These are phyloP conservation scores for Bonia amplexicaulis DNA, from an alignment of 176 grass and related monocot species.

Conservation along the genomic window DNA sequence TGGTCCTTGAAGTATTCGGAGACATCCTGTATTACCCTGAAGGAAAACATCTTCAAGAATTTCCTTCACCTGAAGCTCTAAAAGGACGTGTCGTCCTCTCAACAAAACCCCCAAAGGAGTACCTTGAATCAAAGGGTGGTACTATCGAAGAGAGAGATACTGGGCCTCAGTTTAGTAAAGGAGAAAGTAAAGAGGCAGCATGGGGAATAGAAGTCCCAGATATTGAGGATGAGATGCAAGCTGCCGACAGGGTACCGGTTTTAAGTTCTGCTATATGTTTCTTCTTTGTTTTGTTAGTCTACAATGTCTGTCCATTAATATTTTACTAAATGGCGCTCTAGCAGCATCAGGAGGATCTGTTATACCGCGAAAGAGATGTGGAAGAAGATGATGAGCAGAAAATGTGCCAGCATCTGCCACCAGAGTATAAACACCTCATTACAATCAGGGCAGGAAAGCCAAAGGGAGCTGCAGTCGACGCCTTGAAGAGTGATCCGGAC, in stretches of 20 bases:
- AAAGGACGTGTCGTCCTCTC: slow-evolving; percentile 75
- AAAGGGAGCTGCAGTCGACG: slow-evolving; percentile 60
- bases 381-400: slow-evolving; percentile 45
- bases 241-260: slow-evolving; percentile 43
- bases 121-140: slow-evolving; percentile 60
- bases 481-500: slow-evolving; percentile 65
- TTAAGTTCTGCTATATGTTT: not conserved
- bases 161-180: slow-evolving; percentile 31
- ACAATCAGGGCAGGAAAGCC: slow-evolving; percentile 87
- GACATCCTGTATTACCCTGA: slow-evolving; percentile 85
- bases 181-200: slow-evolving; percentile 51
- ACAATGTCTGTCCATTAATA: not conserved
- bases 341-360: slow-evolving; percentile 41
- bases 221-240: slow-evolving; percentile 53
- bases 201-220: slow-evolving; percentile 86
- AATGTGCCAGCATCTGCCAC: slow-evolving; percentile 9
- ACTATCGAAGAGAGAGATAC: slow-evolving; percentile 43
- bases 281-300: not conserved
- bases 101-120: slow-evolving; percentile 92
- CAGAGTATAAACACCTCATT: slow-evolving; percentile 82
- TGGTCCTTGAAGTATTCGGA: slow-evolving; percentile 86
- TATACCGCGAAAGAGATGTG: slow-evolving; percentile 20
- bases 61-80: slow-evolving; percentile 82
- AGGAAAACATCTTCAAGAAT: slow-evolving; percentile 72
- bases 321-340: slow-evolving; percentile 25